Percentiles rank a stretch among this genome's conserved stretches.
These are phyloP conservation scores for Filobasidium wieringae DNA, from an alignment of 768 basidiomycete species.

Conservation along the genomic window DNA sequence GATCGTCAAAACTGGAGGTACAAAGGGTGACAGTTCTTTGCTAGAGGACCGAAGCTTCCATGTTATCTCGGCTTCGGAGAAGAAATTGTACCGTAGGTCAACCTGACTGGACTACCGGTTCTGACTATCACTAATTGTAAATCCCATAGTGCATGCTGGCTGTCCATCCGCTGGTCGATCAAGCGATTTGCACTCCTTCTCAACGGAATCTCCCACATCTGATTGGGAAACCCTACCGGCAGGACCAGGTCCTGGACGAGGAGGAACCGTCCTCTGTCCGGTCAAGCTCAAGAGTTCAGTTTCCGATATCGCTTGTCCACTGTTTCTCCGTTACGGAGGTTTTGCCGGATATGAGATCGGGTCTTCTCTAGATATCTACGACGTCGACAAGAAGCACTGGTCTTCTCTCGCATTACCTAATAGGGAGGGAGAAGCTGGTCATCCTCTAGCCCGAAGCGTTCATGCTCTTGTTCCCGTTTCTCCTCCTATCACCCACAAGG, in stretches of 20 bases:
- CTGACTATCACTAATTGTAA: constrained; percentile 28
- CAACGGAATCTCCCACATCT: constrained; percentile 34
- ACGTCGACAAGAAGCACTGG: constrained; percentile 15
- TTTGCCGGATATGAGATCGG: constrained; percentile 41
- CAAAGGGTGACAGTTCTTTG: constrained; percentile 21
- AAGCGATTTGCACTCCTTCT: constrained; percentile 34
- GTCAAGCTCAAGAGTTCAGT: constrained; percentile 12
- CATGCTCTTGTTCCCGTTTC: constrained; percentile 37
- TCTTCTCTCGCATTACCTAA: neutral
- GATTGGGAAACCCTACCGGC: neutral
- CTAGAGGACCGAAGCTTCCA: constrained; percentile 42
- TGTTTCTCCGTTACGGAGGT: constrained; percentile 41
- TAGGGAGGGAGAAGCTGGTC: constrained; percentile 12
- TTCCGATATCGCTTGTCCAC: neutral
- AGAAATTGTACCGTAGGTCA: constrained; percentile 19
- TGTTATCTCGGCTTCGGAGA: constrained; percentile 29
- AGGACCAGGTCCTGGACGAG: constrained; percentile 41
- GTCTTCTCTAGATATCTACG: constrained; percentile 39
- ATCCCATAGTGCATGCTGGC: constrained; percentile 42
- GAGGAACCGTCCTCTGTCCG: constrained; percentile 42
- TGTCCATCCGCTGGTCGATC: constrained; percentile 41
- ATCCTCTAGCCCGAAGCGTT: constrained; percentile 39
- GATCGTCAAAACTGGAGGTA: neutral
- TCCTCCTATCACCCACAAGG: neutral
- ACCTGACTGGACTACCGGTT: neutral